Base-by-base conservation (phyloP, 1,139 yeast genomes). In the Suhomyces bribrorum region DNA sequence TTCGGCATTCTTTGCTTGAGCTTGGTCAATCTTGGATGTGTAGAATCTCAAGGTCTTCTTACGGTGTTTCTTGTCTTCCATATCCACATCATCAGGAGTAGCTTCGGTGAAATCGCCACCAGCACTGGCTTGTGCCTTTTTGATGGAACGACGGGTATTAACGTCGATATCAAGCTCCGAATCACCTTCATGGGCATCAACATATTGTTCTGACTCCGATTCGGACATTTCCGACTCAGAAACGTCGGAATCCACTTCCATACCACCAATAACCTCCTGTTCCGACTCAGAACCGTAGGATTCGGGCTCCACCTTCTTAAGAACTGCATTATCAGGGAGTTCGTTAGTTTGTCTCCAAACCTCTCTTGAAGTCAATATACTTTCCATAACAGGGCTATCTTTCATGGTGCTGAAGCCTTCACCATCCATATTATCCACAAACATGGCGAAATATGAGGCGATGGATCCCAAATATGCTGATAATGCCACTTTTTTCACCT, bases 21-120 rank as follows among this genome's bases (percentile, higher is more conserved):
- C 86, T 63, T 86, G 90, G 61, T 89, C 97, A 62, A 92, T 90
- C 66, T 90, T 92, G 44, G 97, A 86, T 1, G 98, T 92, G 73
- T 92, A 92, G 81, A 92, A 94, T 51, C 97, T 82, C 53, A 92
- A 78, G 1, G 95, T 79, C 61, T 81, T 83, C 69, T 86, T 87
- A 55, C 95, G 83, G 30, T 82, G 79, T 41, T 75, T 77, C 61
- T 92, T 89, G 38, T 90, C 98, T 57, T 88, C 95, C 45, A 78
- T 75, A 59, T 92, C 97, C 34, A 88, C 82, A 23, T 62, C 72
- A 24, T 83, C 92, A 36, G 84, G 87, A 13, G 76, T 76, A 27
- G 80, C 69, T 58, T 86, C 95, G 11, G 78, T 69, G 53, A 69
- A 83, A 57, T 86, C 94, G 36, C 70, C 64, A 4, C 49, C 54